Base-by-base conservation (phyloP, 2,329 filamentous ascomycete species). In the Apiospora aurea region DNA sequence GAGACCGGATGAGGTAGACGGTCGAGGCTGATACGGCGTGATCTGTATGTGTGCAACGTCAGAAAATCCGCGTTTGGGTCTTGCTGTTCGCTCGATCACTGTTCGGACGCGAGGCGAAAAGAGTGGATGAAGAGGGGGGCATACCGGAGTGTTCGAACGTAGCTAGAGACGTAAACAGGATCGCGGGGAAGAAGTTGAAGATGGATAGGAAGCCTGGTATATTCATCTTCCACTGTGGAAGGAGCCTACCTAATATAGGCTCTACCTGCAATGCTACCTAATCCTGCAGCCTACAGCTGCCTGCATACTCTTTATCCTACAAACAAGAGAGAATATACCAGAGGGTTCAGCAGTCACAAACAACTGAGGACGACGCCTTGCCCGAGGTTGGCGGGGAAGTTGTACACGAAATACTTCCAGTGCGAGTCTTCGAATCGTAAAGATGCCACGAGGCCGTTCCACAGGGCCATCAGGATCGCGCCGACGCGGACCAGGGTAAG, bases 21-120 rank as follows among this genome's bases (percentile, higher is more conserved):
- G 87, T 90, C 1, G 89, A 91, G 2, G 89, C 86, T 0, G 87
- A 88, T 1, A 91, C 89, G 14, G 89, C 89, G 75, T 92, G 89
- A 70, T 91, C 90, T 90, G 14, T 21, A 49, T 34, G 16, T n/a
- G 18, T n/a, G 34, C 18, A 41, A n/a, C 7, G 21, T 38, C 57
- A n/a, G 41, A 21, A 29, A 47, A 49, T 4, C 16, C 7, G 41
- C 13, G 10, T 43, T 43, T 5, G 16, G 34, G 6, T 24, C 10
- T 26, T 13, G 49, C 13, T 38, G 18, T 24, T 29, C 61, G 61
- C n/a, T 16, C 24, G 14, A 13, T 1, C 1, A 38, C 34, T 38
- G 34, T 38, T 38, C 5, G 34, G 34, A 38, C 34, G 34, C 34
- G 34, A 38, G 34, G 34, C 7, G 34, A 38, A 38, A 5, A 8